These are phyloP conservation scores for Nematocida ironsii DNA, from an alignment of 371 early-diverging fungal species.

Conservation along the genomic window DNA sequence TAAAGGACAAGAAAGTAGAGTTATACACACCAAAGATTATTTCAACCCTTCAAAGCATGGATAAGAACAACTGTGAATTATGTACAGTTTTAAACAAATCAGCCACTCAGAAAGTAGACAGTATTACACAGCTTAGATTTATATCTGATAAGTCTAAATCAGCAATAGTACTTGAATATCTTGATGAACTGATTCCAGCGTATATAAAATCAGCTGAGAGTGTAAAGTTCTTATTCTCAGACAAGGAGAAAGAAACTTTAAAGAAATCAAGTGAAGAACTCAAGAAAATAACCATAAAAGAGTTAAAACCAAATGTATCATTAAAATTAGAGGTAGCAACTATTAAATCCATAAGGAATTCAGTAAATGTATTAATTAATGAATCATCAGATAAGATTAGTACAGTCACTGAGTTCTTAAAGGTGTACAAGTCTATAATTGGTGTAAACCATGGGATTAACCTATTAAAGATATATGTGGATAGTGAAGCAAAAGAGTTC, in stretches of 20 bases:
- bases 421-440: not conserved
- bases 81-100: not conserved
- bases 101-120: not conserved
- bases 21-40: not conserved
- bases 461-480: not conserved
- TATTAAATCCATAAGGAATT: not conserved
- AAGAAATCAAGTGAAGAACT: not conserved
- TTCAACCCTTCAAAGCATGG: not conserved
- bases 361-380: not conserved
- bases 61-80: not conserved
- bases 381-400: not conserved
- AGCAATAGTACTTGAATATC: not conserved
- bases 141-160: not conserved
- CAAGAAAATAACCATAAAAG: not conserved
- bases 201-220: not conserved
- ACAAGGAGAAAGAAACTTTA: not conserved
- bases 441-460: not conserved
- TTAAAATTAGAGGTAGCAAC: not conserved
- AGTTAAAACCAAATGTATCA: not conserved
- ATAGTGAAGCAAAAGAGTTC: not conserved
- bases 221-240: not conserved
- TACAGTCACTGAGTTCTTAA: not conserved
- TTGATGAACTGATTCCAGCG: not conserved
- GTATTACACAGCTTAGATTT: not conserved
- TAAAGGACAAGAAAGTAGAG: not conserved